A percentile compares a stretch with the other conserved stretches of the same genome.
phyloP scores from a whole-genome alignment of 1,139 yeast species.

The Pichia inconspicua region DNA sequence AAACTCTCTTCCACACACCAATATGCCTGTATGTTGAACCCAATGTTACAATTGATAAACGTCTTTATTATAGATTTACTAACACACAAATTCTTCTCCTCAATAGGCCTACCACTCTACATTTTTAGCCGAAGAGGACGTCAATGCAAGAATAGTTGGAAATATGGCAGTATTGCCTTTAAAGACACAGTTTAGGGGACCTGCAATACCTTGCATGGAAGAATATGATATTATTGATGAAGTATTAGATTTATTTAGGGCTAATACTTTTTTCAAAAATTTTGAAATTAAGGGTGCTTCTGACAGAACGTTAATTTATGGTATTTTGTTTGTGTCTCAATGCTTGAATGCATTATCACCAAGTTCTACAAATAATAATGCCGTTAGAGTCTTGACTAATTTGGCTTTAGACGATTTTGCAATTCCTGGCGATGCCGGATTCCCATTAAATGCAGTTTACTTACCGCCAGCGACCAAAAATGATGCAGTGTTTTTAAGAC shows the following conservation, averaged over 20 bases:
- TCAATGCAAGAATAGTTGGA: slow-evolving; percentile 41
- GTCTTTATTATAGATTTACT: neutral
- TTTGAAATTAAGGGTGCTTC: slow-evolving; percentile 95
- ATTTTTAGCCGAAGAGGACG: slow-evolving; percentile 56
- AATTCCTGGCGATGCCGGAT: slow-evolving; percentile 91
- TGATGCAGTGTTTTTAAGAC: slow-evolving; percentile 72
- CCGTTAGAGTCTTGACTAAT: slow-evolving; percentile 66
- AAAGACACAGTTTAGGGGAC: slow-evolving; percentile 80
- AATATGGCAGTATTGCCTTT: slow-evolving; percentile 79
- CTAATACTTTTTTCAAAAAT: slow-evolving; percentile 92
- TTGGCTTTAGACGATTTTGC: slow-evolving; percentile 82
- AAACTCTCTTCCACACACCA: neutral
- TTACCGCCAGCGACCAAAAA: slow-evolving; percentile 65
- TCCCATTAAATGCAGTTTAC: slow-evolving; percentile 83
- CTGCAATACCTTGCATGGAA: slow-evolving; percentile 73
- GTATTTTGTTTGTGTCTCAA: slow-evolving; percentile 84
- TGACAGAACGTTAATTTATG: slow-evolving; percentile 90
- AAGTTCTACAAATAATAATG: slow-evolving; percentile 49
- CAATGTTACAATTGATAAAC: slow-evolving; percentile 1
- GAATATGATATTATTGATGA: slow-evolving; percentile 94
- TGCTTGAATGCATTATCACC: slow-evolving; percentile 58
- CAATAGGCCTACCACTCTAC: slow-evolving; percentile 83
- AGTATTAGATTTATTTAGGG: slow-evolving; percentile 81
- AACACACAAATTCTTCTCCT: neutral
- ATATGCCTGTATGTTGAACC: slow-evolving; percentile 7